Evolutionary conservation across 345 rosid genomes (phyloP), one percentile per base, ranked within the genome.

Genomic region (Cardiospermum halicacabum): DNA sequence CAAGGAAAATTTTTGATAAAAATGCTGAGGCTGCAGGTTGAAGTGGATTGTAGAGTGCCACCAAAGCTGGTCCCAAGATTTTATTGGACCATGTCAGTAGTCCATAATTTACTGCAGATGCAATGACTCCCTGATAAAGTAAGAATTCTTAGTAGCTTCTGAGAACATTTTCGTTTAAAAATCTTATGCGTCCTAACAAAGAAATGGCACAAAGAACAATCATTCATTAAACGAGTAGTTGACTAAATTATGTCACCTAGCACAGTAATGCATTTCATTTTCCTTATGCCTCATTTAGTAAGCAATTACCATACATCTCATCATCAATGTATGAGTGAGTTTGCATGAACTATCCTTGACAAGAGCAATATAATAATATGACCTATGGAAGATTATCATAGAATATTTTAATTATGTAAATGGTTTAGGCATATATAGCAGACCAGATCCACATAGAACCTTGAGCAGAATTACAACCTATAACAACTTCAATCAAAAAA

Each of bases 41-140:
- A 66, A 94, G 97, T 59, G 99, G 99, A 71, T 83, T 80, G 84
- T 94, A 94, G 24, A 94, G 92, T 66, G 99, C 89, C 66, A 94
- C 99, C 82, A 94, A 76, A 58, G 99, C 78, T 55, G 99, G 99
- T 42, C 97, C 99, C 72, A 94, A 68, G 59, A 89, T 89, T 83
- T 94, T 94, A 78, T 94, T 94, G 60, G 89, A 94, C 99, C 99
- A 94, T 19, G 99, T 91, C 60, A 94, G 57, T n/a, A 94, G 78
- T 66, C 93, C 97, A 77, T 82, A 94, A 78, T 87, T 91, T 45
- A 94, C 67, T 42, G 99, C 97, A 69, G 99, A 91, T 25, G 97
- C 96, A 62, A 89, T 71, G 70, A 80, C 70, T 67, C 99, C 96
- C 97, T 91, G 72, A 53, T 53, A 75, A 71, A 59, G 73, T 50